Evolutionary conservation across 352 stramenopile genomes (phyloP).

Genomic region (Phytopythium boreale): DNA sequence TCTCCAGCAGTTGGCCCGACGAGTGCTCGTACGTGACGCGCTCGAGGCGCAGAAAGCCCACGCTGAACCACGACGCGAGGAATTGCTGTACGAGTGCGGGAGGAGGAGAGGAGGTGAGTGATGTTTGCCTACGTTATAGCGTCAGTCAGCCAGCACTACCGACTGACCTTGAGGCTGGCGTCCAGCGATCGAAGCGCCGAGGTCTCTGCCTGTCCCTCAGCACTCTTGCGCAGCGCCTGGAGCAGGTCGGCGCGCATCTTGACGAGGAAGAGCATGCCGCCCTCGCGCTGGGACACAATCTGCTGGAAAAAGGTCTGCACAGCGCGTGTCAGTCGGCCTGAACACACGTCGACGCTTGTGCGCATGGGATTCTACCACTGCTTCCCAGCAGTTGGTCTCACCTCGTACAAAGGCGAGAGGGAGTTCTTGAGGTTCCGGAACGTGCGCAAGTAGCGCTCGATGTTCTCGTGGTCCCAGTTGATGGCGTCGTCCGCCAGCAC

Average conservation of each 20-base stretch:
- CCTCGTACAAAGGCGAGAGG: conserved; percentile 65
- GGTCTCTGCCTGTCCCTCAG: conserved; percentile 28
- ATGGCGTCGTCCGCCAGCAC: conserved; percentile 37
- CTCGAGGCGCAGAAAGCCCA: conserved; percentile 88
- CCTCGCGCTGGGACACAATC: conserved; percentile 76
- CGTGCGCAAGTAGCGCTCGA: conserved; percentile 75
- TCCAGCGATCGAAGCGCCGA: conserved; percentile 69
- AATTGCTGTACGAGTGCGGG: conserved; percentile 46
- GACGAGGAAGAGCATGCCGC: conserved; percentile 81
- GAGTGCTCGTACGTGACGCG: conserved; percentile 94
- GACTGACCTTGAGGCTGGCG: conserved; percentile 59
- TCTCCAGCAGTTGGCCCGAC: conserved; percentile 90
- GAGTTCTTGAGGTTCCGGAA: conserved; percentile 58
- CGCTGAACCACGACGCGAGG: conserved; percentile 91
- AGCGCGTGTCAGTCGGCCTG: background rate
- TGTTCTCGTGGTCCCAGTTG: conserved; percentile 65
- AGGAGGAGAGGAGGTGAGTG: background rate
- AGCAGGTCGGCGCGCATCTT: conserved; percentile 73
- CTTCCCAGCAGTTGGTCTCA: conserved; percentile 1
- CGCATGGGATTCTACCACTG: background rate
- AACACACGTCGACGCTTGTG: background rate
- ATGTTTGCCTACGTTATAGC: background rate
- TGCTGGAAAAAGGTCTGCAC: conserved; percentile 79
- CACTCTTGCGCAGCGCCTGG: conserved; percentile 58
- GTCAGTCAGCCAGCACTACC: background rate